phyloP scores from a whole-genome alignment of 1,284 basidiomycete species.

The Malassezia japonica region DNA sequence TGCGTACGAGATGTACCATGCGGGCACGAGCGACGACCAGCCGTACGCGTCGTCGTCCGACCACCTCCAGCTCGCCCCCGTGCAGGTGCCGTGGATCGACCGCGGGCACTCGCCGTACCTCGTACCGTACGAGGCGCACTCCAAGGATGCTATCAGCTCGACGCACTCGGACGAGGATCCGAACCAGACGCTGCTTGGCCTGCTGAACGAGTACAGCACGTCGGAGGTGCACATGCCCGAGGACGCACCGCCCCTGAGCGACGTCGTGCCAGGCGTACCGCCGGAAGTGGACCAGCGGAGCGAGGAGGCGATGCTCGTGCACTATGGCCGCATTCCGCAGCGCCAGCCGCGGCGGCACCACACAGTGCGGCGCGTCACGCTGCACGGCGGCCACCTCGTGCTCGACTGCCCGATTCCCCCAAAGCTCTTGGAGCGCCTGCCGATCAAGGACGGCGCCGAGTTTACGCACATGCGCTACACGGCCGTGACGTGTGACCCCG shows the following conservation, averaged over 20 bases:
- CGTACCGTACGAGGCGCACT: neutral
- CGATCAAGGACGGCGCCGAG: slow-evolving; percentile 51
- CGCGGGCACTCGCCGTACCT: slow-evolving; percentile 6
- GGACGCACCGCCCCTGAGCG: too few species aligned
- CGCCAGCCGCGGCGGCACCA: slow-evolving; percentile 42
- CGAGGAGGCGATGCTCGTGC: neutral
- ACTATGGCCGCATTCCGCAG: slow-evolving; percentile 14
- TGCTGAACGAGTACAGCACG: neutral
- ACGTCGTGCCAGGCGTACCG: neutral
- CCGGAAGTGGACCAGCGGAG: neutral
- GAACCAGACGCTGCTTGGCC: neutral
- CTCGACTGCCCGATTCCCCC: slow-evolving; percentile 48
- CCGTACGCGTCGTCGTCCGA: neutral
- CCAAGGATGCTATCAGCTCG: slow-evolving; percentile 5
- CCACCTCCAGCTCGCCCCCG: neutral
- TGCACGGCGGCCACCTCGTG: slow-evolving; percentile 49
- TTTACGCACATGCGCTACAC: slow-evolving; percentile 61
- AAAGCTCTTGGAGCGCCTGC: slow-evolving; percentile 48
- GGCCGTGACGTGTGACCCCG: slow-evolving; percentile 54
- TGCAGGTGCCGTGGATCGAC: neutral
- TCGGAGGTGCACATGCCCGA: neutral
- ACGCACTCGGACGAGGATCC: neutral
- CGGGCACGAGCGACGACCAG: neutral
- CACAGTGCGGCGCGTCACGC: slow-evolving; percentile 49
- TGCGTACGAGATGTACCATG: neutral